Base-by-base conservation (phyloP, 2,329 filamentous ascomycete species). In the Aspergillus versicolor region DNA sequence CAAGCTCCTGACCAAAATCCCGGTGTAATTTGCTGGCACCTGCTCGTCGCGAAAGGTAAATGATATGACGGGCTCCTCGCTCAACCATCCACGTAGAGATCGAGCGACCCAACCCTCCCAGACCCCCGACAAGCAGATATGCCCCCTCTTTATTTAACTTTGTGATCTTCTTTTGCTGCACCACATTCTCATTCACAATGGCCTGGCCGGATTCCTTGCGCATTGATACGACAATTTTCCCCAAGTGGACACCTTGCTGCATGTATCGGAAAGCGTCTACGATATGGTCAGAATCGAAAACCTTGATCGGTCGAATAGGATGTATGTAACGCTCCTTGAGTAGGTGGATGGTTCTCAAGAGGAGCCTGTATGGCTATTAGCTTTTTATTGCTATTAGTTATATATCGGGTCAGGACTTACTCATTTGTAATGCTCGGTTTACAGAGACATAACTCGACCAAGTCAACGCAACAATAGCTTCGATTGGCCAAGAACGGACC, bases 41-140 rank as follows among this genome's bases (percentile, higher is more conserved):
- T 15, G 57, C 61, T 2, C 42, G 32, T 1, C 58, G 52, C 11
- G 61, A 63, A 3, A 65, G 41, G 32, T 54, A 61, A 3, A 58
- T 38, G 17, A 67, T 15, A 30, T 63, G 5, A 2, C 59, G 57
- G 11, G 65, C 65, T 3, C 63, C 64, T n/a, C 44, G 49, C 7
- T 62, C 51, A 4, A 59, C 51, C 60, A 67, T 57, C 59, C 61
- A 63, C 0, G 9, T 44, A 1, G 60, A 24, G 0, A 67, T 48
- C 9, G 50, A 17, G 0, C 60, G 54, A 3, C 63, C 64, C 21
- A 66, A 9, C 4, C 63, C 63, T 1, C 65, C 63, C 0, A 67
- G 41, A 1, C 64, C 63, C 8, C 60, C 63, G 1, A 61, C 51
- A 1, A 65, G 37, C 1, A 65, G 45, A 30, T 65, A 65, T 3